phyloP scores from a whole-genome alignment of 352 stramenopile species.

The Albugo laibachii region DNA sequence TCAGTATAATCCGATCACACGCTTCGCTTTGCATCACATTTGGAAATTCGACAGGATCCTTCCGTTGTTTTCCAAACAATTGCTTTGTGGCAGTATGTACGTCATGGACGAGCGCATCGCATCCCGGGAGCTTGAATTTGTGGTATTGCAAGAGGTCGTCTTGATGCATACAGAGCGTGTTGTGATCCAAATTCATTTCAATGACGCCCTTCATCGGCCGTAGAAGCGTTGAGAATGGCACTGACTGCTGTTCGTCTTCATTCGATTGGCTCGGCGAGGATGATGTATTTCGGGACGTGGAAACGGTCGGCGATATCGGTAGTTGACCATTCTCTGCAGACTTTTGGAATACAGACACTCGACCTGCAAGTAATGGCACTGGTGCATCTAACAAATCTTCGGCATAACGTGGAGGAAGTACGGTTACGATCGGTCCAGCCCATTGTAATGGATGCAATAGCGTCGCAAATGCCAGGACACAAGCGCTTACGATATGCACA shows the following conservation, averaged over 20 bases:
- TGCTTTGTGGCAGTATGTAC: slow-evolving; percentile 26
- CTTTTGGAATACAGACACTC: slow-evolving; percentile 20
- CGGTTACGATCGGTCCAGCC: slow-evolving; percentile 51
- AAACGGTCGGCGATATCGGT: too few species aligned
- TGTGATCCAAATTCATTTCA: slow-evolving; percentile 69
- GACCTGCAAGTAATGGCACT: slow-evolving; percentile 56
- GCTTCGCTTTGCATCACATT: slow-evolving; percentile 47
- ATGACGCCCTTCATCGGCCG: slow-evolving; percentile 46
- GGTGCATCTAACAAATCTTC: slow-evolving; percentile 47
- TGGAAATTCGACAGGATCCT: slow-evolving; percentile 22
- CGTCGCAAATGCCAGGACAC: slow-evolving; percentile 48
- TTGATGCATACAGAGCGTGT: slow-evolving; percentile 54
- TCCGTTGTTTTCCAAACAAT: slow-evolving; percentile 29
- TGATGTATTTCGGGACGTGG: too few species aligned
- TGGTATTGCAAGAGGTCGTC: slow-evolving; percentile 53
- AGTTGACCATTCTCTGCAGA: slow-evolving; percentile 2
- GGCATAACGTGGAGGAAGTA: slow-evolving; percentile 39
- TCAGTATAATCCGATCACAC: slow-evolving; percentile 38
- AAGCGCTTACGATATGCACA: slow-evolving; percentile 53
- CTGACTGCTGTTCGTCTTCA: too few species aligned
- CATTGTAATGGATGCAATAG: slow-evolving; percentile 48
- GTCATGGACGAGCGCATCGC: slow-evolving; percentile 48
- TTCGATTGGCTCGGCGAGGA: too few species aligned
- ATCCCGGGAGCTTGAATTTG: slow-evolving; percentile 52
- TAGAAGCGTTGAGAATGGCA: slow-evolving; percentile 26